Conservation (phyloP, 306 rosid genomes). For the Malus orientalis region DNA sequence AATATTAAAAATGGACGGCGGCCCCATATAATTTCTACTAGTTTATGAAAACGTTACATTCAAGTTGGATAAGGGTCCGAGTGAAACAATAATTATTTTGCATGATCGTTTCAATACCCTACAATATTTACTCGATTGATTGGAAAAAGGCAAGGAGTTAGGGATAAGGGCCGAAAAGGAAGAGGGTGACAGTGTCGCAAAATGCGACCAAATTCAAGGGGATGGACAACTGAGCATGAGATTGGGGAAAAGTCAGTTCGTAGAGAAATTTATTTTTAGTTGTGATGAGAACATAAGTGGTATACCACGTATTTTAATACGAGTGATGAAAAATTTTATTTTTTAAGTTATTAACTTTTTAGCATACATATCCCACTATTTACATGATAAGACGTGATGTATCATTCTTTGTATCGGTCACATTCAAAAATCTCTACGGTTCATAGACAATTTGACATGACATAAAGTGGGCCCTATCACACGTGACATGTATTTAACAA, state of each 20-base stretch:
- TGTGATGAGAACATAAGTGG: too few species aligned
- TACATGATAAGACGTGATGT: fast-evolving
- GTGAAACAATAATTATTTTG: too few species aligned
- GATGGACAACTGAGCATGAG: not conserved
- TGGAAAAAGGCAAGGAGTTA: not conserved
- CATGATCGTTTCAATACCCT: too few species aligned
- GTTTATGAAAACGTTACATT: not conserved
- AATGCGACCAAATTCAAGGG: not conserved
- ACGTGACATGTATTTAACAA: too few species aligned
- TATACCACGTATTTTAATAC: too few species aligned
- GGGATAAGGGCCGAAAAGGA: not conserved
- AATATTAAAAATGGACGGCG: not conserved
- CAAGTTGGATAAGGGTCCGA: not conserved
- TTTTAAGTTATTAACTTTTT: too few species aligned
- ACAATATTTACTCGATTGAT: too few species aligned
- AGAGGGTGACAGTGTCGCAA: not conserved
- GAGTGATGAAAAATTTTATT: too few species aligned
- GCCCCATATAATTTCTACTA: not conserved
- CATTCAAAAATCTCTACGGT: too few species aligned
- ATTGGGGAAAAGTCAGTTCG: not conserved
- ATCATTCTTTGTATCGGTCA: too few species aligned
- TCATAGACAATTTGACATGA: not conserved
- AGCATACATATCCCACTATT: too few species aligned
- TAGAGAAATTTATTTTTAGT: too few species aligned
- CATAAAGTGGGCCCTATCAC: not conserved